A percentile compares a stretch with the other conserved stretches of the same genome.
These are phyloP conservation scores for Xylaria sp. DNA, from an alignment of 2,329 filamentous ascomycete species.

Conservation along the genomic window DNA sequence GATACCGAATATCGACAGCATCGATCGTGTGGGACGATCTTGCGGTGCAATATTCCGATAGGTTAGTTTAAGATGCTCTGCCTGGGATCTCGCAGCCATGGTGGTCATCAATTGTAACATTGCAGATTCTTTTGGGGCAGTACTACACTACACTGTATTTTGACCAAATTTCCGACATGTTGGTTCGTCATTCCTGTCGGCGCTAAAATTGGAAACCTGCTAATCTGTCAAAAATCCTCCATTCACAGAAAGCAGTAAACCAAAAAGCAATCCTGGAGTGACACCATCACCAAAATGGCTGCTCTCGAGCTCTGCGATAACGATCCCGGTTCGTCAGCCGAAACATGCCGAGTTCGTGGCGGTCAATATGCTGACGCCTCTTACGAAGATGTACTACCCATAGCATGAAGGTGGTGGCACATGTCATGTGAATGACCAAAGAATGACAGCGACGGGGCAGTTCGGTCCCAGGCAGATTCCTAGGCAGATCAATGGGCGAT, in stretches of 20 bases:
- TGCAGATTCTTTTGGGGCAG: not conserved
- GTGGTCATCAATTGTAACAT: constrained; percentile 25
- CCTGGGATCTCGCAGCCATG: not conserved
- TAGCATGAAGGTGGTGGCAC: not conserved
- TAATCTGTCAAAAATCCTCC: not conserved
- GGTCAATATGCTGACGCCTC: constrained; percentile 2
- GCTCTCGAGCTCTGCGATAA: not conserved
- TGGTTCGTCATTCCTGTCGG: not conserved
- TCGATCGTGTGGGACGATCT: not conserved
- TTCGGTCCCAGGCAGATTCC: not conserved
- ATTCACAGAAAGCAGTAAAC: not conserved
- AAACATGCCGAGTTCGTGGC: not conserved
- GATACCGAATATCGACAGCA: not conserved
- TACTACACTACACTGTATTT: not conserved
- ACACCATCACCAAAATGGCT: not conserved
- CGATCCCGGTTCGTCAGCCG: not conserved
- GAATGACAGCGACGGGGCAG: not conserved
- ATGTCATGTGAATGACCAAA: not conserved
- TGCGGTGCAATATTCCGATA: not conserved
- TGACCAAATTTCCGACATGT: not conserved
- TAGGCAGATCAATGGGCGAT: not conserved
- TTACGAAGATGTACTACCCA: not conserved
- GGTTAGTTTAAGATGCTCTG: not conserved
- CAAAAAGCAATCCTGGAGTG: not conserved
- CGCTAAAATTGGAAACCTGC: not conserved